Evolutionary conservation across 805 yeast genomes (phyloP).

Genomic region (Lachancea quebecensis): DNA sequence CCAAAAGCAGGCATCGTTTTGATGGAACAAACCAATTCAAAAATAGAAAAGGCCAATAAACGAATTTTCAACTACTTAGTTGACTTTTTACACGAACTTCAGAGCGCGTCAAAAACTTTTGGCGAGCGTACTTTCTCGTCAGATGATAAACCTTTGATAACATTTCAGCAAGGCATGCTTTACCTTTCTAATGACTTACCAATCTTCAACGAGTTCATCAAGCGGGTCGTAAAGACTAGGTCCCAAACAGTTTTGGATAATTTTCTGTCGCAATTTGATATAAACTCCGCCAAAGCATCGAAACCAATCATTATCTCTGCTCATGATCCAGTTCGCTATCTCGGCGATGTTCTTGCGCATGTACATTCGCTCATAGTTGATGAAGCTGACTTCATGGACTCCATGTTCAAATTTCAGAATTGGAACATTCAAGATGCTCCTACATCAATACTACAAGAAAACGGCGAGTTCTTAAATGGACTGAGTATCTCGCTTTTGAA

Average conservation of each 20-base stretch:
- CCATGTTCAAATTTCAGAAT: conserved; percentile 46
- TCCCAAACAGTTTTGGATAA: conserved; percentile 59
- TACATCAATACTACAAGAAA: conserved; percentile 16
- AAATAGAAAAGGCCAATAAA: conserved; percentile 48
- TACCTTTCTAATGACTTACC: conserved; percentile 38
- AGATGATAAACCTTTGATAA: conserved; percentile 12
- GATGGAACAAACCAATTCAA: conserved; percentile 47
- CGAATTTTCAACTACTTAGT: conserved; percentile 42
- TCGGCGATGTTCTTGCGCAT: conserved; percentile 85
- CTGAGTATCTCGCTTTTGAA: conserved; percentile 25
- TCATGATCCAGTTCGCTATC: conserved; percentile 73
- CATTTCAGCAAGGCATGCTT: conserved; percentile 31
- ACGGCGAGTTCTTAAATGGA: conserved; percentile 23
- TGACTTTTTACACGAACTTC: conserved; percentile 28
- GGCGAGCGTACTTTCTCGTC: conserved; percentile 12
- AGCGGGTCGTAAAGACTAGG: conserved; percentile 61
- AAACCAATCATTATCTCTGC: conserved; percentile 58
- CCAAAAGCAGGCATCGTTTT: conserved; percentile 59
- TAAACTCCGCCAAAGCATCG: conserved; percentile 21
- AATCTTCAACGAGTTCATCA: conserved; percentile 52
- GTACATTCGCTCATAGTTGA: conserved; percentile 80
- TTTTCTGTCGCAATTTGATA: conserved; percentile 50
- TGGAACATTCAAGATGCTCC: conserved; percentile 15
- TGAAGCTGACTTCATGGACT: conserved; percentile 69
- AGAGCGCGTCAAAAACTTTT: conserved; percentile 16